Percentiles rank a stretch among this genome's conserved stretches.
Conservation (phyloP, 441 rosid species). For the Raphanus hybrid region DNA sequence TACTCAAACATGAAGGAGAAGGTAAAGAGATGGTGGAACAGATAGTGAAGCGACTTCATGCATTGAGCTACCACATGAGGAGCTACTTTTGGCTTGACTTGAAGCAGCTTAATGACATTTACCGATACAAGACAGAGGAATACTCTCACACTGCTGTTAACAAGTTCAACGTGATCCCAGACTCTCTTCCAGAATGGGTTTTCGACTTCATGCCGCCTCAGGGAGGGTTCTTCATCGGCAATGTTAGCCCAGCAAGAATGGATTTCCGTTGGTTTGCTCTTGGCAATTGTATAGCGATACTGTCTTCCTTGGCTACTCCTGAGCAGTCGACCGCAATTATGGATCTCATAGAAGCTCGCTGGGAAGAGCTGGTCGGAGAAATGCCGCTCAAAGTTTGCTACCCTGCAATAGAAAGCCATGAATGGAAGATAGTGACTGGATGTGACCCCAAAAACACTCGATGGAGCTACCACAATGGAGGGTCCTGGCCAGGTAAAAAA, state of each 20-base stretch:
- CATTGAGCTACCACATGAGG: slow-evolving; percentile 90
- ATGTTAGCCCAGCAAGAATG: slow-evolving; percentile 93
- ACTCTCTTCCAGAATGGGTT: slow-evolving; percentile 93
- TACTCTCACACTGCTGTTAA: slow-evolving; percentile 93
- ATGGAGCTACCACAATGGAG: slow-evolving; percentile 98
- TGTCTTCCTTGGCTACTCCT: slow-evolving; percentile 90
- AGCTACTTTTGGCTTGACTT: slow-evolving; percentile 89
- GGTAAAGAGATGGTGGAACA: slow-evolving; percentile 83
- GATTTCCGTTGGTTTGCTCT: slow-evolving; percentile 94
- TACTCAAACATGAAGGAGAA: slow-evolving; percentile 84
- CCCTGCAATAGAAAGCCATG: slow-evolving; percentile 90
- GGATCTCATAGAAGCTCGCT: slow-evolving; percentile 92
- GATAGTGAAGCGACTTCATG: slow-evolving; percentile 88
- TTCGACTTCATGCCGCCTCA: slow-evolving; percentile 84
- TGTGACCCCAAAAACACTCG: slow-evolving; percentile 92
- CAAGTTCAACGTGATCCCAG: slow-evolving; percentile 96
- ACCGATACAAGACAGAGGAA: slow-evolving; percentile 92
- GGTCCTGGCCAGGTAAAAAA: slow-evolving; percentile 90
- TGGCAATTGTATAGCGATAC: slow-evolving; percentile 88
- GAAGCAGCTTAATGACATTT: slow-evolving; percentile 93
- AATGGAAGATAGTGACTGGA: slow-evolving; percentile 84
- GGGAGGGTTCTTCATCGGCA: slow-evolving; percentile 92
- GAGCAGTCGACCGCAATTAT: slow-evolving; percentile 91
- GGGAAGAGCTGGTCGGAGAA: slow-evolving; percentile 95
- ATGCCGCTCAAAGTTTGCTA: slow-evolving; percentile 93